Percentiles rank a stretch among this genome's conserved stretches.
Conservation (phyloP, 2,329 filamentous ascomycete species). For the Decorospora gaudefroyi region DNA sequence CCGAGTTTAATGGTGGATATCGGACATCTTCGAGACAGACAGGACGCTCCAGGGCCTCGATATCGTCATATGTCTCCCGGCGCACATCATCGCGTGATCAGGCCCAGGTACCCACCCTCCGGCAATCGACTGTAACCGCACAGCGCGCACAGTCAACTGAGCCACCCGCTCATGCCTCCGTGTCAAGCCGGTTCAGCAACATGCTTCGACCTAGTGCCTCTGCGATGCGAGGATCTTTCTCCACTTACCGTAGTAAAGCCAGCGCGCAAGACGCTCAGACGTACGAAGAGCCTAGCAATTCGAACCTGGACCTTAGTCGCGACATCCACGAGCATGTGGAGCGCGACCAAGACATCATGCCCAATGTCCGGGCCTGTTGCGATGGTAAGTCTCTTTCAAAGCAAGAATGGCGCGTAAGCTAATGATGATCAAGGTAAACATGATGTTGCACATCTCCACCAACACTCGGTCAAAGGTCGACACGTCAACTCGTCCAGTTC, state of each 20-base stretch:
- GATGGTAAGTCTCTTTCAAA: conserved; percentile 70
- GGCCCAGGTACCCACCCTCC: conserved; percentile 52
- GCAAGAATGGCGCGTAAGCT: conserved; percentile 13
- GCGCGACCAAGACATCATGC: conserved; percentile 75
- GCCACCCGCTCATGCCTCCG: conserved; percentile 46
- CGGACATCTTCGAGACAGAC: conserved; percentile 59
- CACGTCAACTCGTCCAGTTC: conserved; percentile 33
- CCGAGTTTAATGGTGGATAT: conserved; percentile 76
- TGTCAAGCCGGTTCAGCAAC: conserved; percentile 52
- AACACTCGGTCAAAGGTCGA: conserved; percentile 39
- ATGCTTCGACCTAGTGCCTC: conserved; percentile 51
- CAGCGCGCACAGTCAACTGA: conserved; percentile 41
- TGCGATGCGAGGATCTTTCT: conserved; percentile 56
- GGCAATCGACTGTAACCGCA: conserved; percentile 48
- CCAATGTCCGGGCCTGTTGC: conserved; percentile 96
- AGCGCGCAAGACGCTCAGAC: conserved; percentile 41
- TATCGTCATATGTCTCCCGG: conserved; percentile 79
- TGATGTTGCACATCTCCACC: conserved; percentile 54
- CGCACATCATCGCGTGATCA: conserved; percentile 46
- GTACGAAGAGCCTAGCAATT: conserved; percentile 65
- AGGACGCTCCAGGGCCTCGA: conserved; percentile 61
- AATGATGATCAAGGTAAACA: conserved; percentile 50
- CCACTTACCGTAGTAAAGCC: conserved; percentile 52
- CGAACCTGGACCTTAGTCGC: conserved; percentile 75
- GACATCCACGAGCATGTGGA: conserved; percentile 78